Evolutionary conservation across 1,139 yeast species (phyloP).

Genomic region (Blastobotrys elegans): DNA sequence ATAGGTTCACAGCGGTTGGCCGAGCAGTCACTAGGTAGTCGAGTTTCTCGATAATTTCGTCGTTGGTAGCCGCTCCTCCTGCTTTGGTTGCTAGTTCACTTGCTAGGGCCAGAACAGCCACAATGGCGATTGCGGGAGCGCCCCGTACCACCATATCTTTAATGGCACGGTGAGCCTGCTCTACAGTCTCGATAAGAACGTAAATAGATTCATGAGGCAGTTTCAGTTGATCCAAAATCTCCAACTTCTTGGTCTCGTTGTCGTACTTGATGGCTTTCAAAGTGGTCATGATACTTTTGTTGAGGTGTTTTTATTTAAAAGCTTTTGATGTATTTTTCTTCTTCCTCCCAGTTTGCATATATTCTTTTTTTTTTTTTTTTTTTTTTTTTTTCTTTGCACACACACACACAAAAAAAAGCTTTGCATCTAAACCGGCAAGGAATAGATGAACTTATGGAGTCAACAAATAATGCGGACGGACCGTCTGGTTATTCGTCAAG

Average conservation of each 20-base stretch:
- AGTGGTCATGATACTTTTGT: conserved; percentile 10
- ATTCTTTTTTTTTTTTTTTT: conserved; percentile 1
- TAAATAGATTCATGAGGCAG: conserved; percentile 78
- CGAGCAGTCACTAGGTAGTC: conserved; percentile 70
- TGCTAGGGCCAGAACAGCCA: conserved; percentile 80
- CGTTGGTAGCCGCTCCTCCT: conserved; percentile 16
- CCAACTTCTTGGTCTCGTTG: conserved; percentile 42
- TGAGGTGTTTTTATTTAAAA: background rate
- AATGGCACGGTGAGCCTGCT: conserved; percentile 78
- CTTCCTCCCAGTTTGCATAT: background rate
- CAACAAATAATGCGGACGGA: conserved; percentile 6
- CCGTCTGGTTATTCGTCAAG: background rate
- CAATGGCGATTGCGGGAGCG: conserved; percentile 97
- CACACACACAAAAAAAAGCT: background rate
- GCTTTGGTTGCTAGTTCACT: conserved; percentile 47
- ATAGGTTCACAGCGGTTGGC: conserved; percentile 92
- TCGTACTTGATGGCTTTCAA: conserved; percentile 66
- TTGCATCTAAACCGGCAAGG: background rate
- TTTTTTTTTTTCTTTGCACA: background rate
- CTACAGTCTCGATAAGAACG: conserved; percentile 51
- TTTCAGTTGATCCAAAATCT: conserved; percentile 72
- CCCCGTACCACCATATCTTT: conserved; percentile 93
- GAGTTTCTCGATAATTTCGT: conserved; percentile 41
- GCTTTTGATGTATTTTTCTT: too few relatives aligned
- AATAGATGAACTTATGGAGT: conserved; percentile 3